Evolutionary conservation across 106 monocot species (phyloP).

Genomic region (Ottelia alismoides): DNA sequence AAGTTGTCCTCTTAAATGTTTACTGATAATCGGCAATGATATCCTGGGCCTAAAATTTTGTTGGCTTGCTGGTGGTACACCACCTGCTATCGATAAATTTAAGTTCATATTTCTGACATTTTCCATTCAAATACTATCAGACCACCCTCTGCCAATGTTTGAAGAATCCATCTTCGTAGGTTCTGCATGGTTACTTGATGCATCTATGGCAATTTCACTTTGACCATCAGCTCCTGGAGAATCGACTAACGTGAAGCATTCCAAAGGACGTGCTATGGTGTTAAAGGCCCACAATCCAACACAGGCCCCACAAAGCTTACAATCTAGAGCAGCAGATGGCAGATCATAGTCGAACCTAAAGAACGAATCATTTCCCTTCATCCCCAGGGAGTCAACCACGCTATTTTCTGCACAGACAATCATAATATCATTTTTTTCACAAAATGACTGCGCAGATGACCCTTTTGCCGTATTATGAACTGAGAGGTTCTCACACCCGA

Average conservation of each 20-base stretch:
- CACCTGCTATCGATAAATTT: constrained; percentile 82
- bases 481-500: constrained; percentile 32
- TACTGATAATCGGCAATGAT: constrained; percentile 74
- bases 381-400: constrained; percentile 7
- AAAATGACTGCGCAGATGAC: constrained; percentile 10
- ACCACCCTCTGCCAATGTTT: not conserved
- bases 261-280: constrained; percentile 45
- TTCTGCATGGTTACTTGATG: too few relatives aligned
- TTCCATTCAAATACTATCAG: too few relatives aligned
- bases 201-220: constrained; percentile 2
- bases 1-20: constrained; percentile 47
- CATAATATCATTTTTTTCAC: constrained; percentile 8
- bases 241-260: constrained; percentile 44
- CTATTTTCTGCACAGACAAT: constrained; percentile 13
- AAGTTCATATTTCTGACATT: constrained; percentile 11
- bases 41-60: constrained; percentile 74
- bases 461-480: not conserved
- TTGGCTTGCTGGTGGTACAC: constrained; percentile 60
- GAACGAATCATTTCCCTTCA: not conserved
- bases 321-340: constrained; percentile 65
- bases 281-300: constrained; percentile 78
- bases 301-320: constrained; percentile 80
- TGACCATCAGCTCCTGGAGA: constrained; percentile 20
- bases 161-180: not conserved
- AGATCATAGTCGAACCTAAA: constrained; percentile 45